Conservation (phyloP, 208 protist species). For the Acanthamoeba lugdunensis region DNA sequence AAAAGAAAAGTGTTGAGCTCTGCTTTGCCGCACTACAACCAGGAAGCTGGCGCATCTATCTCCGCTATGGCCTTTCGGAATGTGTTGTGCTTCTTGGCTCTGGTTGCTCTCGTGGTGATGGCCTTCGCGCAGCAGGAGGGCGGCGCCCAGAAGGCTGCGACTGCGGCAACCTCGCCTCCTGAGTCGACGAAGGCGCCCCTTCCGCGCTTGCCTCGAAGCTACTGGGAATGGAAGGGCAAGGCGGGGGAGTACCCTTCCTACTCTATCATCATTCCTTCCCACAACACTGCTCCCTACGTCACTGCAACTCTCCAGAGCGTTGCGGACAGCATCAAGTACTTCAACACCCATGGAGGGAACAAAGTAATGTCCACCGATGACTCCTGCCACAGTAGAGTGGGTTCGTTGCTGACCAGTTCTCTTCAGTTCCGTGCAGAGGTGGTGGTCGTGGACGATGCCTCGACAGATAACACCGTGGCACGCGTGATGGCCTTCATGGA, state of each 20-base stretch:
- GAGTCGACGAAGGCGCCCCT: neutral
- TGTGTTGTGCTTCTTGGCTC: too few relatives aligned
- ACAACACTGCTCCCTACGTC: constrained; percentile 53
- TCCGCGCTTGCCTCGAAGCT: neutral
- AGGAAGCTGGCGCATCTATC: neutral
- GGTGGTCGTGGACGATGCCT: constrained; percentile 64
- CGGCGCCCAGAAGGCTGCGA: too few relatives aligned
- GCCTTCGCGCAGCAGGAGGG: neutral
- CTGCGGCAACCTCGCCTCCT: neutral
- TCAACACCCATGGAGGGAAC: neutral
- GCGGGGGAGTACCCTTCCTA: neutral
- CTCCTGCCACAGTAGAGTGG: neutral
- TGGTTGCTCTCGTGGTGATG: neutral
- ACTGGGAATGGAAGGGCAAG: neutral
- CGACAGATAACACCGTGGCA: constrained; percentile 50
- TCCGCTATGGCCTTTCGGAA: neutral
- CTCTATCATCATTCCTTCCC: constrained; percentile 56
- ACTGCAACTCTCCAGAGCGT: constrained; percentile 21
- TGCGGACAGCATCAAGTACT: constrained; percentile 23
- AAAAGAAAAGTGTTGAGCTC: neutral
- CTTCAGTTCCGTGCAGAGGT: constrained; percentile 10
- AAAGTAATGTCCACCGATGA: neutral
- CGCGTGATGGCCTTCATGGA: constrained; percentile 54
- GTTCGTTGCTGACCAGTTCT: neutral
- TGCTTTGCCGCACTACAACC: neutral